phyloP scores from a whole-genome alignment of 768 basidiomycete species.

The Trametes cubensis region DNA sequence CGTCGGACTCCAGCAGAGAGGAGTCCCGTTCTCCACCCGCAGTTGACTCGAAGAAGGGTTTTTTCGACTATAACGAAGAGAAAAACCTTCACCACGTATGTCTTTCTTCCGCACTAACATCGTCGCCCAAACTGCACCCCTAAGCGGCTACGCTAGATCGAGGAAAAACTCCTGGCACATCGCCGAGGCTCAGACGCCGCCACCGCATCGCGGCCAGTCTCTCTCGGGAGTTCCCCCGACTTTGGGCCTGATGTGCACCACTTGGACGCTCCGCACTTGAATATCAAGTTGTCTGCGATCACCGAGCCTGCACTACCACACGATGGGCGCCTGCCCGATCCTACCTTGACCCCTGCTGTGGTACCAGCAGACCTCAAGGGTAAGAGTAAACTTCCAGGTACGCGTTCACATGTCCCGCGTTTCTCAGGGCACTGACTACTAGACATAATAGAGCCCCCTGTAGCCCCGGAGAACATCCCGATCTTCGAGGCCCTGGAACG shows the following conservation, averaged over 20 bases:
- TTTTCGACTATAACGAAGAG: conserved; percentile 81
- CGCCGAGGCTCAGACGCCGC: conserved; percentile 60
- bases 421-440: background rate
- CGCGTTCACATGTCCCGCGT: conserved; percentile 1
- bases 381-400: conserved; percentile 15
- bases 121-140: background rate
- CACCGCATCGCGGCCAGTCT: conserved; percentile 40
- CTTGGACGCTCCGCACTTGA: conserved; percentile 39
- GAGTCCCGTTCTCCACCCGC: conserved; percentile 35
- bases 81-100: conserved; percentile 72
- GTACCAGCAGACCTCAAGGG: conserved; percentile 7
- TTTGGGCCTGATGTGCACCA: conserved; percentile 14
- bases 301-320: conserved; percentile 27
- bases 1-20: conserved; percentile 15
- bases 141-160: conserved; percentile 51
- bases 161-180: conserved; percentile 72
- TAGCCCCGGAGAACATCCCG: conserved; percentile 29
- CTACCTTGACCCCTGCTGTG: background rate
- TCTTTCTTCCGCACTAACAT: background rate
- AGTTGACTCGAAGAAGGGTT: conserved; percentile 66
- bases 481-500: conserved; percentile 75
- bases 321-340: conserved; percentile 13
- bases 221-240: conserved; percentile 28
- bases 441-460: conserved; percentile 21
- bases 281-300: conserved; percentile 44